phyloP scores from a whole-genome alignment of 2,329 filamentous ascomycete genomes.

The Botrytis paeoniae region DNA sequence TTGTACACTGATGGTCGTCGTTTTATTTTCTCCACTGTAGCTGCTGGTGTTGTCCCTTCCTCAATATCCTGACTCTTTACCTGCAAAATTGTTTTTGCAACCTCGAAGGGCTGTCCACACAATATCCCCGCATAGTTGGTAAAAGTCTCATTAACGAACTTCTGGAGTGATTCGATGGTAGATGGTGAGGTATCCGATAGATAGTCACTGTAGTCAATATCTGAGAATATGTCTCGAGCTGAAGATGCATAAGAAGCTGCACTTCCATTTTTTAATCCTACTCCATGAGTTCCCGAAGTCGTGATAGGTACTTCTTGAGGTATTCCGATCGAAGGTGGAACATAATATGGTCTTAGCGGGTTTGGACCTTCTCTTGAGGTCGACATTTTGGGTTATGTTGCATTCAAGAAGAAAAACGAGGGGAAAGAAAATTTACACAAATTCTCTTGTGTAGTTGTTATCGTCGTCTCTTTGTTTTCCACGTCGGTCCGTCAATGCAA shows the following conservation, averaged over 20 bases:
- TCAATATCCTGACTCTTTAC: slow-evolving; percentile 53
- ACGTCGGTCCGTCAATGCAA: slow-evolving; percentile 8
- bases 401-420: slow-evolving; percentile 5
- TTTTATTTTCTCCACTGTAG: slow-evolving; percentile 22
- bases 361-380: slow-evolving; percentile 52
- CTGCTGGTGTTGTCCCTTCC: slow-evolving; percentile 25
- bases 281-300: slow-evolving; percentile 33
- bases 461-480: slow-evolving; percentile 17
- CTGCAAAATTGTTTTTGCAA: slow-evolving; percentile 91
- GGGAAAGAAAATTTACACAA: background rate
- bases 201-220: slow-evolving; percentile 90
- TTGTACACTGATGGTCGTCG: slow-evolving; percentile 24
- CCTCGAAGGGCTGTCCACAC: slow-evolving; percentile 93
- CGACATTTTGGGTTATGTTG: slow-evolving; percentile 41
- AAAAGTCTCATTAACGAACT: slow-evolving; percentile 77
- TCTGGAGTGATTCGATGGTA: slow-evolving; percentile 69
- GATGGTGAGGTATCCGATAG: slow-evolving; percentile 74
- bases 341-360: slow-evolving; percentile 59
- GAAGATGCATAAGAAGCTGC: slow-evolving; percentile 56
- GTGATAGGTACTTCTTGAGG: slow-evolving; percentile 45
- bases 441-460: background rate
- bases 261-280: slow-evolving; percentile 38
- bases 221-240: slow-evolving; percentile 81
- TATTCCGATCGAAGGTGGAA: slow-evolving; percentile 63
- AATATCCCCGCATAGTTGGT: slow-evolving; percentile 91